Conservation (phyloP, 805 yeast genomes). For the Candida coleopterorum region DNA sequence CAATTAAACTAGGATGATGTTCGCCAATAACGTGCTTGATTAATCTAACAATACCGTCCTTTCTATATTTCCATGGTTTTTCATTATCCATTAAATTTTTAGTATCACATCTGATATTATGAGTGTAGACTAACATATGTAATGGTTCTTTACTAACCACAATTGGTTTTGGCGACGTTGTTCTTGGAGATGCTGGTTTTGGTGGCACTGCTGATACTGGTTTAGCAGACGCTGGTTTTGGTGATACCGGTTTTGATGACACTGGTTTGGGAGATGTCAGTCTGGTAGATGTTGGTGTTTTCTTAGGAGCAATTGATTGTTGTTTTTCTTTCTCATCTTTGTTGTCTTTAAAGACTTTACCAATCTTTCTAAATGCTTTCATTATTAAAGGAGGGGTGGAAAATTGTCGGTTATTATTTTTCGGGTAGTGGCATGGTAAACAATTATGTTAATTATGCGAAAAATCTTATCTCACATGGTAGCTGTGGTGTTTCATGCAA, state of each 20-base stretch:
- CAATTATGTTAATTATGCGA: neutral
- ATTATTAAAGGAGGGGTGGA: no score
- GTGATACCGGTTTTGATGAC: no score
- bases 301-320: neutral
- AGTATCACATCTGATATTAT: constrained; percentile 42
- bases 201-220: no score
- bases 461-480: constrained; percentile 1
- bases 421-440: neutral
- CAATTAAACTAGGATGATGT: constrained; percentile 31
- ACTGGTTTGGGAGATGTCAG: no score
- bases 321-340: neutral
- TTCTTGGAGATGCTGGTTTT: no score
- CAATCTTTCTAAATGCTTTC: neutral
- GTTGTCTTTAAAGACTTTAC: neutral
- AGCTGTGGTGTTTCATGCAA: no score
- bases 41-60: constrained; percentile 23
- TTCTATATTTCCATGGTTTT: constrained; percentile 4
- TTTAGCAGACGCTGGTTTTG: no score
- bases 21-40: neutral
- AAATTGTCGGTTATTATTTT: no score
- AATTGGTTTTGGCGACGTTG: neutral
- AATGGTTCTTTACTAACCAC: neutral
- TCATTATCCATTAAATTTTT: constrained; percentile 17
- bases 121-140: constrained; percentile 26
- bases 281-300: no score